Evolutionary conservation across 1,284 basidiomycete genomes (phyloP).

Genomic region (Cryptococcus wingfieldii): DNA sequence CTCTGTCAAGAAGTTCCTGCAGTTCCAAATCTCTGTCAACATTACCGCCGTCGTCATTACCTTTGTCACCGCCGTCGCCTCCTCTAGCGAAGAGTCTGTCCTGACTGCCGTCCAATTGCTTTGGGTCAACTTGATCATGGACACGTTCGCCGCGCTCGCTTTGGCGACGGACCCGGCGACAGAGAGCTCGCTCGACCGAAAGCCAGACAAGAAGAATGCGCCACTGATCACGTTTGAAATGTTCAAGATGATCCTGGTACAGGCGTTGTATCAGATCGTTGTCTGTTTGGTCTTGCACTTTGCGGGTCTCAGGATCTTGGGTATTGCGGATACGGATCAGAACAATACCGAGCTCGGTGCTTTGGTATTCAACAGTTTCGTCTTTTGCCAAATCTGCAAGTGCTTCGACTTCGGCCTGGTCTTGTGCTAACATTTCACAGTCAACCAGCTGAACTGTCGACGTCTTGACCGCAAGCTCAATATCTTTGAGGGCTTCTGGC

Average conservation of each 20-base stretch:
- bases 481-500: constrained; percentile 76
- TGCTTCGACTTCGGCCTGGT: background rate
- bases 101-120: constrained; percentile 91
- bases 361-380: constrained; percentile 92
- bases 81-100: constrained; percentile 70
- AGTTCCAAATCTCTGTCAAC: constrained; percentile 97
- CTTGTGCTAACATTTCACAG: constrained; percentile 8
- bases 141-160: constrained; percentile 94
- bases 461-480: constrained; percentile 81
- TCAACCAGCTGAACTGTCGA: constrained; percentile 87
- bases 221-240: constrained; percentile 87
- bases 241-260: constrained; percentile 91
- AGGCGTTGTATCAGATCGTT: constrained; percentile 81
- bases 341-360: constrained; percentile 61
- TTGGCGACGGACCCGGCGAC: constrained; percentile 93
- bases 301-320: constrained; percentile 67
- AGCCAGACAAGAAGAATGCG: constrained; percentile 81
- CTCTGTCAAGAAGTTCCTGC: constrained; percentile 92
- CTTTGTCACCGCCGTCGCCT: constrained; percentile 83
- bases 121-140: constrained; percentile 68
- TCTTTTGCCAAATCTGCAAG: constrained; percentile 82
- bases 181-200: constrained; percentile 73
- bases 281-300: constrained; percentile 89
- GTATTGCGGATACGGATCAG: constrained; percentile 51
- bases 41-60: constrained; percentile 93